Conservation (phyloP, 202 grass and related monocot species). For the Setaria italica region DNA sequence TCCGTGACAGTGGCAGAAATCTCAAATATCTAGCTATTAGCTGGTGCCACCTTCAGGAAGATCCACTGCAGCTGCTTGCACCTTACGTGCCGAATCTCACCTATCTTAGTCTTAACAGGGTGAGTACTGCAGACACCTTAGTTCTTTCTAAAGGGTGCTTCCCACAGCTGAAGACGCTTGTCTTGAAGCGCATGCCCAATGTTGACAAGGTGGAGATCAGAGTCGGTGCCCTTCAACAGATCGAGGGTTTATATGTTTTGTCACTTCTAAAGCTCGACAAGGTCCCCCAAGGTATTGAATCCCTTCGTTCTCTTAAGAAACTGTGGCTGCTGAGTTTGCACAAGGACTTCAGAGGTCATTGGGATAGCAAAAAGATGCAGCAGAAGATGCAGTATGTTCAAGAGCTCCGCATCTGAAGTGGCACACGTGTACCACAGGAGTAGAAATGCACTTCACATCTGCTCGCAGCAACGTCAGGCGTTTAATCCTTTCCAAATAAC, state of each 20-base stretch:
- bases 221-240: constrained; percentile 22
- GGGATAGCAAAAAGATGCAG: not conserved
- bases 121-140: constrained; percentile 17
- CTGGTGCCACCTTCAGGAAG: constrained; percentile 34
- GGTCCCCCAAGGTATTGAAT: constrained; percentile 54
- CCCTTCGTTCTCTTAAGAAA: constrained; percentile 39
- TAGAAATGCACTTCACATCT: no score
- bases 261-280: not conserved
- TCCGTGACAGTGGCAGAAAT: not conserved
- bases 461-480: no score
- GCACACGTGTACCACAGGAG: not conserved
- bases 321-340: not conserved
- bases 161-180: constrained; percentile 32
- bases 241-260: constrained; percentile 45
- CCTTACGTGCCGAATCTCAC: constrained; percentile 34
- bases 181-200: constrained; percentile 33
- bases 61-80: constrained; percentile 46
- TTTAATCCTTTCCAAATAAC: no score
- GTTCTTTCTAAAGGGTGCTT: constrained; percentile 34
- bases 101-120: constrained; percentile 31
- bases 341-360: constrained; percentile 11
- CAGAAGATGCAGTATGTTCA: constrained; percentile 15
- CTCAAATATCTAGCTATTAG: constrained; percentile 47
- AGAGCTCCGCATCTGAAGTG: not conserved
- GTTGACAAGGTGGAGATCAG: constrained; percentile 36